Conservation (phyloP, 2,329 filamentous ascomycete species). For the Coniochaeta sp. region DNA sequence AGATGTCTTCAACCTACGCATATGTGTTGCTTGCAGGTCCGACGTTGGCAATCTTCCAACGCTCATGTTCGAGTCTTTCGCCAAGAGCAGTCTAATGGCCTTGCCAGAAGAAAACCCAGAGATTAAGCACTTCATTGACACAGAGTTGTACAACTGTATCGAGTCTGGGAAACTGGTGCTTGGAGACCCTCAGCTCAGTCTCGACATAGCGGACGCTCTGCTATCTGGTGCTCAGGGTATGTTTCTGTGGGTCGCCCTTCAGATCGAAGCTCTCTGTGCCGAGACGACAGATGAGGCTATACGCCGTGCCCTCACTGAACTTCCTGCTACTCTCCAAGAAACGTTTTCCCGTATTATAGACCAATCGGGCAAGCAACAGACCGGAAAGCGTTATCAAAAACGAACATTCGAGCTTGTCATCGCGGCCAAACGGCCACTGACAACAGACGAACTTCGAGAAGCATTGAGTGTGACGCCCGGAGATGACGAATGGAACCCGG, state of each 20-base stretch:
- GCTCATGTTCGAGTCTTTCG: slow-evolving; percentile 4
- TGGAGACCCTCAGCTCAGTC: slow-evolving; percentile 9
- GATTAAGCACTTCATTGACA: slow-evolving; percentile 12
- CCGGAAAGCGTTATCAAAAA: slow-evolving; percentile 13
- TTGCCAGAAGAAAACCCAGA: slow-evolving; percentile 17
- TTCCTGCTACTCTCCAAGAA: slow-evolving; percentile 21
- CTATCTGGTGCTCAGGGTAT: slow-evolving; percentile 23
- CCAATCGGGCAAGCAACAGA: slow-evolving; percentile 7
- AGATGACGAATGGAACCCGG: slow-evolving; percentile 16
- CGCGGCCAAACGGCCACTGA: slow-evolving; percentile 20
- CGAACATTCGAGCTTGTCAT: slow-evolving; percentile 22
- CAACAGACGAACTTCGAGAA: slow-evolving; percentile 26
- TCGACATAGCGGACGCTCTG: slow-evolving; percentile 14
- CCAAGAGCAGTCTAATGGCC: background rate
- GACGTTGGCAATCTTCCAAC: slow-evolving; percentile 1
- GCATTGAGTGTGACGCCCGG: slow-evolving; percentile 27
- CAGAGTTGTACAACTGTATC: slow-evolving; percentile 7
- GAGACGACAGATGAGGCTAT: slow-evolving; percentile 28
- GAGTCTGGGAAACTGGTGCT: slow-evolving; percentile 5
- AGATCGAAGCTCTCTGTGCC: slow-evolving; percentile 23
- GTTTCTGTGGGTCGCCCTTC: slow-evolving; percentile 29
- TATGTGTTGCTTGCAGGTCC: slow-evolving; percentile 8
- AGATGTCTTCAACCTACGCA: background rate
- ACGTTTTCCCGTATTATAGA: slow-evolving; percentile 23
- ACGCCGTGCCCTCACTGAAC: slow-evolving; percentile 18